These are phyloP conservation scores for Boletus barrowsii DNA, from an alignment of 768 basidiomycete genomes.

Conservation along the genomic window DNA sequence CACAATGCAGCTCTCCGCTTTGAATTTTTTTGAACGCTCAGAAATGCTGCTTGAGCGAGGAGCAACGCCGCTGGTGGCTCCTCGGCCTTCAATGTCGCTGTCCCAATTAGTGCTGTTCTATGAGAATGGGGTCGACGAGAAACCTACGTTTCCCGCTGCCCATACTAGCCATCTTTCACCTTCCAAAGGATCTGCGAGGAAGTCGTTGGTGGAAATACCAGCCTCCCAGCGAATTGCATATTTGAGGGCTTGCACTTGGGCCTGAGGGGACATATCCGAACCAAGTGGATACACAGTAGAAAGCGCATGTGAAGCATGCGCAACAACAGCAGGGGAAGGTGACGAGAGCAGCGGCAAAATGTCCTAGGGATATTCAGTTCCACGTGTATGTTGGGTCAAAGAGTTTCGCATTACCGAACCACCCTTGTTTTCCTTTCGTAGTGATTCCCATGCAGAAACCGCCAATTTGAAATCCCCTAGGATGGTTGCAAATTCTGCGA, in stretches of 20 bases:
- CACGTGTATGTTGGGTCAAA: not conserved
- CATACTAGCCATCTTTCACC: conserved; percentile 85
- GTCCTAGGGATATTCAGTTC: conserved; percentile 50
- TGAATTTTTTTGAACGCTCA: conserved; percentile 57
- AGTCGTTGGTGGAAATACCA: conserved; percentile 56
- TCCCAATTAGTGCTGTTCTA: conserved; percentile 26
- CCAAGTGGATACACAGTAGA: conserved; percentile 41
- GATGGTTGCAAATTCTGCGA: conserved; percentile 94
- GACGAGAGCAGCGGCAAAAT: conserved; percentile 72
- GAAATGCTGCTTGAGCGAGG: conserved; percentile 72
- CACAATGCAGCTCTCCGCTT: conserved; percentile 70
- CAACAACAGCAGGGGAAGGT: conserved; percentile 57
- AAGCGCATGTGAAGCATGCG: conserved; percentile 63
- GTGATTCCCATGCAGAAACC: conserved; percentile 75
- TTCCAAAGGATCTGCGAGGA: conserved; percentile 54
- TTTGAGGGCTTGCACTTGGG: conserved; percentile 64
- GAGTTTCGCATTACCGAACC: conserved; percentile 60
- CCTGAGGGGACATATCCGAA: conserved; percentile 53
- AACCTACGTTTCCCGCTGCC: conserved; percentile 77
- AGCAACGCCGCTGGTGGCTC: conserved; percentile 79
- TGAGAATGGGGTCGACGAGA: not conserved
- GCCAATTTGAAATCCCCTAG: conserved; percentile 89
- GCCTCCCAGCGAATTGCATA: conserved; percentile 78
- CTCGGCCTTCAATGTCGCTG: conserved; percentile 57
- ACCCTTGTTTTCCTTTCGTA: conserved; percentile 83